Conservation (phyloP, 1,284 basidiomycete genomes). For the Trichosporon coremiiforme region DNA sequence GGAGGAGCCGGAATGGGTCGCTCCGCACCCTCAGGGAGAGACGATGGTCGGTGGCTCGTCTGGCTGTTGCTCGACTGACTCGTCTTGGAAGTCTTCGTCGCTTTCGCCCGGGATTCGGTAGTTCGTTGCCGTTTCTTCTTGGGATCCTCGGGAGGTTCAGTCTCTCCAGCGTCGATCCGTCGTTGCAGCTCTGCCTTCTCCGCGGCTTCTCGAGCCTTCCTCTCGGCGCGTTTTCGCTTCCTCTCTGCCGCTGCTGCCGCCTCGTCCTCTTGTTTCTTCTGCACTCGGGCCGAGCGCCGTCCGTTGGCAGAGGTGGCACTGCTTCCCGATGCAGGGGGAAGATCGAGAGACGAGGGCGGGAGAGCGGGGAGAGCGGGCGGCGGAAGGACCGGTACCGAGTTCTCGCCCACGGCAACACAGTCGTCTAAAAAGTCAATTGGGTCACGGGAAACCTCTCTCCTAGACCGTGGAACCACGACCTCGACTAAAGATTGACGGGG, state of each 20-base stretch:
- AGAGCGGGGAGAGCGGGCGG: neutral
- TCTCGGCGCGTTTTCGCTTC: conserved; percentile 32
- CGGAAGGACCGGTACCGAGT: conserved; percentile 16
- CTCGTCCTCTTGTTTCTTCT: conserved; percentile 32
- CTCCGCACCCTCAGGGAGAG: neutral
- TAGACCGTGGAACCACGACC: conserved; percentile 6
- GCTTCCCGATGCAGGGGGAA: neutral
- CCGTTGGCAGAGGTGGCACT: conserved; percentile 13
- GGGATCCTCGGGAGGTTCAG: conserved; percentile 12
- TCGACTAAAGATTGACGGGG: neutral
- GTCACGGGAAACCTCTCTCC: conserved; percentile 5
- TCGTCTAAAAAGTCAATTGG: neutral
- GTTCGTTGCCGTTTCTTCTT: conserved; percentile 24
- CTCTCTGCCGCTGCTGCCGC: conserved; percentile 36
- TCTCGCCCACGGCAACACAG: neutral
- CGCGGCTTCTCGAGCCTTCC: conserved; percentile 28
- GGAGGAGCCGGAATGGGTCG: neutral
- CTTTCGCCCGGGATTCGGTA: conserved; percentile 15
- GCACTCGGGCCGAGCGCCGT: conserved; percentile 28
- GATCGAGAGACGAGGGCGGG: neutral
- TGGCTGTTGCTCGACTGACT: conserved; percentile 10
- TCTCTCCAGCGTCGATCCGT: conserved; percentile 12
- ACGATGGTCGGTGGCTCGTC: neutral
- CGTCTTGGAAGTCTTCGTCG: conserved; percentile 21
- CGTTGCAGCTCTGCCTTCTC: conserved; percentile 21